Evolutionary conservation across 2,329 filamentous ascomycete species (phyloP), one percentile per base, ranked within the genome.

Genomic region (Ophiostoma novo-ulmi): DNA sequence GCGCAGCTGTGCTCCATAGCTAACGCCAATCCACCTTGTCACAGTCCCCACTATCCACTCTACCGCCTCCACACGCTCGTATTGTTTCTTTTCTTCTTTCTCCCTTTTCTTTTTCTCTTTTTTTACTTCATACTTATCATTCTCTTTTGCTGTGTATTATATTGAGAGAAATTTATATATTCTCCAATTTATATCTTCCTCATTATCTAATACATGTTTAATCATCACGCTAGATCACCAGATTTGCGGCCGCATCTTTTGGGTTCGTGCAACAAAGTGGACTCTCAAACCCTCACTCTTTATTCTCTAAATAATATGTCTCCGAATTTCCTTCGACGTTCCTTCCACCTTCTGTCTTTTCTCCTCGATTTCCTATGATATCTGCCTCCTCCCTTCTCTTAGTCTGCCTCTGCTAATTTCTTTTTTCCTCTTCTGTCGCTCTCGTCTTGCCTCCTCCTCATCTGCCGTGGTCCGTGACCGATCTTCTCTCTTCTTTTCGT

Each of bases 191-290:
- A 22, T 22, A 5, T 48, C 13, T 17, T 31, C 31, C 5, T 2
- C 17, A 48, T 55, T 22, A 22, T 22, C 8, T n/a, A 5, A 44
- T 44, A 44, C 44, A 20, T 48, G 44, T 48, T 48, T 48, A 48
- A 48, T 48, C 52, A 58, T 58, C 52, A 61, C 55, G 55, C 55
- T 61, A 61, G 55, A 61, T 61, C 55, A 61, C 55, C 55, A 35
- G 55, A 61, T 61, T 61, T 61, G 55, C 55, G 55, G n/a, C 55
- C 55, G 55, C 52, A 22, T 58, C 52, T 22, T 26, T 17, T 39
- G 10, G 38, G 11, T 48, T 48, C 13, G 52, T 55, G 5, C 48
- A 52, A 4, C 48, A 22, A 7, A n/a, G 48, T 11, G 44, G 44
- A 48, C 14, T 20, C 5, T 5, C 13, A 48, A 17, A 31, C 3